Conservation (phyloP, 2,329 filamentous ascomycete genomes). For the Trichoderma asperellum region DNA sequence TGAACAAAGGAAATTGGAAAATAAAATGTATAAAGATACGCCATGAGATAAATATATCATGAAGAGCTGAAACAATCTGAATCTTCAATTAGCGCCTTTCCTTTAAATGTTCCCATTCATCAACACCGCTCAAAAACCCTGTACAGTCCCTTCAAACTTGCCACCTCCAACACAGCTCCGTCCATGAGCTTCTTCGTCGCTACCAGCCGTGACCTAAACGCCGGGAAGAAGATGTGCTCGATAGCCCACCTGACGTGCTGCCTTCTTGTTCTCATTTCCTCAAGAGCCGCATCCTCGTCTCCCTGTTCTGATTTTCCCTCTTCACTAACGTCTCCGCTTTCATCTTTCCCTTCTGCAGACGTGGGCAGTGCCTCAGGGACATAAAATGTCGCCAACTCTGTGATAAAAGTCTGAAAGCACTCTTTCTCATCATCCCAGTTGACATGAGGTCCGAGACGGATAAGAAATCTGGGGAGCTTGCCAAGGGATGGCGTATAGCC, state of each 20-base stretch:
- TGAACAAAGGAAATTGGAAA: not conserved
- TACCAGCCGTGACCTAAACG: conserved; percentile 79
- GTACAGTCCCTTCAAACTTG: conserved; percentile 90
- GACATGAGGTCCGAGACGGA: conserved; percentile 85
- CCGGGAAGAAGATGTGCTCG: conserved; percentile 88
- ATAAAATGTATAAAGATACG: not conserved
- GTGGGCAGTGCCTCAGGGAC: conserved; percentile 81
- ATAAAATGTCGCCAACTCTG: conserved; percentile 87
- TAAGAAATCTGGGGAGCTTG: conserved; percentile 86
- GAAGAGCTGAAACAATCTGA: conserved; percentile 10
- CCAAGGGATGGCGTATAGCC: conserved; percentile 84
- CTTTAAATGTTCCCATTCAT: conserved; percentile 33
- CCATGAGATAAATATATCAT: not conserved
- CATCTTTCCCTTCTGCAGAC: conserved; percentile 35
- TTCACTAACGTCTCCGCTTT: not conserved
- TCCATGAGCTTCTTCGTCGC: conserved; percentile 78
- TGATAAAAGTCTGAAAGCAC: conserved; percentile 85
- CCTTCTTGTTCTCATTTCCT: conserved; percentile 60
- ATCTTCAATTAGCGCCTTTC: not conserved
- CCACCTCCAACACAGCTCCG: conserved; percentile 78
- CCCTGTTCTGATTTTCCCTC: not conserved
- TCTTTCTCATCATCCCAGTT: conserved; percentile 82
- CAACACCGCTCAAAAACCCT: conserved; percentile 93
- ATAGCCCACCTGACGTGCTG: conserved; percentile 73
- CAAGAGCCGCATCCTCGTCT: conserved; percentile 39